Conservation (phyloP, 2,329 filamentous ascomycete species). For the Fusarium proliferatum region DNA sequence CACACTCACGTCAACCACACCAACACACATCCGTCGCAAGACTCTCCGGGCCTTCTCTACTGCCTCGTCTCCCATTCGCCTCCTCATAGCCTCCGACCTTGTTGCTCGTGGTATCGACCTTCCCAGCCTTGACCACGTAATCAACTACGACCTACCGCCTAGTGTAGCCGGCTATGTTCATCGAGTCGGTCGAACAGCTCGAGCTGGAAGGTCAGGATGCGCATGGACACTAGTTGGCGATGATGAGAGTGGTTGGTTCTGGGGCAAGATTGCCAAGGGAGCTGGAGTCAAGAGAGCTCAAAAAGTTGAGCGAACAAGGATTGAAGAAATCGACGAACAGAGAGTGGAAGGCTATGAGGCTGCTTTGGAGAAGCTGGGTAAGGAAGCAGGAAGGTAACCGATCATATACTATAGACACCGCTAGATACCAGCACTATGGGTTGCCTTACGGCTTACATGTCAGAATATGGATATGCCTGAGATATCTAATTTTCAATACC, state of each 20-base stretch:
- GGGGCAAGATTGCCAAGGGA: slow-evolving; percentile 79
- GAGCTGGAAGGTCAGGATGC: slow-evolving; percentile 78
- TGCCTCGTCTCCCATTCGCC: slow-evolving; percentile 72
- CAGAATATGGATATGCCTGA: not conserved
- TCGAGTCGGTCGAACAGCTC: slow-evolving; percentile 88
- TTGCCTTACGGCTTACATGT: not conserved
- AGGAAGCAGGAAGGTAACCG: slow-evolving; percentile 61
- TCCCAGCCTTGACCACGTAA: slow-evolving; percentile 79
- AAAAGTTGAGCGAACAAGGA: slow-evolving; percentile 60
- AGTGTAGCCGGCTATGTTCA: slow-evolving; percentile 89
- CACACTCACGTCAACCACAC: slow-evolving; percentile 81
- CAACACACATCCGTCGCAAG: slow-evolving; percentile 75
- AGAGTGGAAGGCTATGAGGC: slow-evolving; percentile 61
- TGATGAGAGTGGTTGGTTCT: slow-evolving; percentile 91
- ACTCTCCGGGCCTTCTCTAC: slow-evolving; percentile 75
- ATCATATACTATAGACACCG: slow-evolving; percentile 11
- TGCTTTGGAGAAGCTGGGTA: slow-evolving; percentile 71
- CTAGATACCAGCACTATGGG: slow-evolving; percentile 6
- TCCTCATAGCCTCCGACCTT: slow-evolving; percentile 93
- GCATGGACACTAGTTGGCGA: slow-evolving; percentile 90
- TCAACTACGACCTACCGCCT: slow-evolving; percentile 93
- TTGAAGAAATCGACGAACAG: slow-evolving; percentile 61
- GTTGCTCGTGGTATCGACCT: slow-evolving; percentile 91
- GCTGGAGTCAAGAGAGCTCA: slow-evolving; percentile 58
- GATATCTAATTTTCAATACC: not conserved